Evolutionary conservation across 495 filamentous ascomycete genomes (phyloP), one percentile per base, ranked within the genome.

Genomic region (Neurospora sp.): DNA sequence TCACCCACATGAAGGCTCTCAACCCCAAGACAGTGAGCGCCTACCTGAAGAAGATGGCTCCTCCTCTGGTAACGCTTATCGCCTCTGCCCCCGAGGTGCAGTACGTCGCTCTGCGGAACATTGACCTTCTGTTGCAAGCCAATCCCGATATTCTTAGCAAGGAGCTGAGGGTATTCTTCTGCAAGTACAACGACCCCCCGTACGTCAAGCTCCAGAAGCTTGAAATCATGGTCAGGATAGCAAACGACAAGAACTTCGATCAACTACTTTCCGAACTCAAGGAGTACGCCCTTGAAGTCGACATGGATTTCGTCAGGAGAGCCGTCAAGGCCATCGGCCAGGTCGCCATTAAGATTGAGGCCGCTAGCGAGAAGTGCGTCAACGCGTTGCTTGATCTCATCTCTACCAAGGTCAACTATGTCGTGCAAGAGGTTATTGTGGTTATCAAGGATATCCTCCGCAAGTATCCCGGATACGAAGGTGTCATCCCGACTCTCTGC

Each of bases 141-240:
- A 87, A 94, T 70, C 96, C 96, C 1, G 96, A 98, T 75, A 94
- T 99, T 3, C 84, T 99, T 9, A 88, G 96, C 46, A 98, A 97
- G 81, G 96, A 99, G 82, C 97, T 99, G 72, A 88, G 96, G 12
- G 95, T 98, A 66, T 99, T 99, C 83, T 99, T 99, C 83, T 99
- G 96, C 88, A 99, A 99, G 87, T 99, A 99, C 84, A 99, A 99
- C 76, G 96, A 99, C 78, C 96, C 96, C 0, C 98, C 98, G 72
- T 99, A 99, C 78, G 96, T 99, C 84, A 99, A 99, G 82, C 96
- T 99, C 75, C 98, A 96, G 14, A 99, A 99, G 82, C 87, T 99
- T 69, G 96, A 99, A 81, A 86, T 99, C 73, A 98, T 99, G 78
- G 98, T 98, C 84, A 99, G 98, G 96, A 87, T 99, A 70, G 96